Percentiles rank a stretch among this genome's conserved stretches.
Evolutionary conservation across 176 grass and related monocot species (phyloP).

Genomic region (Metroxylon sagu): DNA sequence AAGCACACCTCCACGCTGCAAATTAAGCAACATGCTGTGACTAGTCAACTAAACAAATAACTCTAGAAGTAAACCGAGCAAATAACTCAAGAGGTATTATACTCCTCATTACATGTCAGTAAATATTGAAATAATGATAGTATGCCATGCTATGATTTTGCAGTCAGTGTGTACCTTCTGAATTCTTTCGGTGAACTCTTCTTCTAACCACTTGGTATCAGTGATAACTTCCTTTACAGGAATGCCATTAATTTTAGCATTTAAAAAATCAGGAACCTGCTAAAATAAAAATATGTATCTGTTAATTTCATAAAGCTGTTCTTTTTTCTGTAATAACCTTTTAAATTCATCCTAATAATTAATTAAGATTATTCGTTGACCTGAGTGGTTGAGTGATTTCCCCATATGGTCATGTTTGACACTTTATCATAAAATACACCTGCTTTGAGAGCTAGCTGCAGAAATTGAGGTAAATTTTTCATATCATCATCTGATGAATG

Average conservation of each 20-base stretch:
- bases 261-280: constrained; percentile 98
- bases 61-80: too few species aligned
- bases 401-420: constrained; percentile 98
- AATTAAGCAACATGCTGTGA: not conserved
- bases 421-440: constrained; percentile 98
- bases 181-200: constrained; percentile 72
- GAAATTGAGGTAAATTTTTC: constrained; percentile 1
- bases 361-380: constrained; percentile 20
- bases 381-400: constrained; percentile 98
- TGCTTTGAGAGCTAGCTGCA: constrained; percentile 82
- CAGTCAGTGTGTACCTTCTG: constrained; percentile 48
- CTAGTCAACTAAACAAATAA: too few species aligned
- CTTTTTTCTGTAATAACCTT: too few species aligned
- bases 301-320: too few species aligned
- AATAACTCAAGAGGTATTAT: too few species aligned
- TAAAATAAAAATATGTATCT: constrained; percentile 14
- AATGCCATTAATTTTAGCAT: constrained; percentile 77
- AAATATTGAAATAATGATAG: constrained; percentile 10
- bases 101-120: too few species aligned
- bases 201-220: constrained; percentile 84
- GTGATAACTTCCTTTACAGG: constrained; percentile 73
- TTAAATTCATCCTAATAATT: not conserved
- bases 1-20: constrained; percentile 78
- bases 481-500: too few species aligned
- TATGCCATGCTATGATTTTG: not conserved